Percentiles rank a stretch among this genome's conserved stretches.
Evolutionary conservation across 2,329 filamentous ascomycete genomes (phyloP).

Genomic region (Colletotrichum costaricense): DNA sequence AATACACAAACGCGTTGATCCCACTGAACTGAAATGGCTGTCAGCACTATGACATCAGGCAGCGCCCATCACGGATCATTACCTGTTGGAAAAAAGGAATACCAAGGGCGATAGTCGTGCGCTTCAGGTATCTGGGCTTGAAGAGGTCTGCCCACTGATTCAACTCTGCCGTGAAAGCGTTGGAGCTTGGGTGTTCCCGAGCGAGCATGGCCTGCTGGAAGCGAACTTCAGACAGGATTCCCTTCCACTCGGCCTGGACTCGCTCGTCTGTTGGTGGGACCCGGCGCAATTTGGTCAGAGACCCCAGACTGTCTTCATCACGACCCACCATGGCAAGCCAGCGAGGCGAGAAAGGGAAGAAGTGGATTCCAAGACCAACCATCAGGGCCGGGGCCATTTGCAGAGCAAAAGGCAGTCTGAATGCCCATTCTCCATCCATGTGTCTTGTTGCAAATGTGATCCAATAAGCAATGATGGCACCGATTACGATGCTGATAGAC

Average conservation of each 20-base stretch:
- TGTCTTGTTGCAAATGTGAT: slow-evolving; percentile 63
- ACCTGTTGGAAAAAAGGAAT: slow-evolving; percentile 41
- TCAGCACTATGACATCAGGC: no score
- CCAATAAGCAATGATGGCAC: slow-evolving; percentile 64
- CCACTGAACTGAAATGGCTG: slow-evolving; percentile 33
- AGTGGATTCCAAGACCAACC: slow-evolving; percentile 53
- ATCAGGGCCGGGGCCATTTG: slow-evolving; percentile 55
- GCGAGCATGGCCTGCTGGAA: slow-evolving; percentile 54
- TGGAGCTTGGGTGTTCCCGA: slow-evolving; percentile 49
- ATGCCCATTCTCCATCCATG: slow-evolving; percentile 54
- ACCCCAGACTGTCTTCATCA: slow-evolving; percentile 51
- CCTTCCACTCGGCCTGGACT: slow-evolving; percentile 59
- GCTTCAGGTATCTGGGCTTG: slow-evolving; percentile 53
- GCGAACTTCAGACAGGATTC: slow-evolving; percentile 59
- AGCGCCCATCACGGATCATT: no score
- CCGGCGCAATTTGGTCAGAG: slow-evolving; percentile 51
- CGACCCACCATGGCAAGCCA: slow-evolving; percentile 54
- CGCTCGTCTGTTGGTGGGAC: slow-evolving; percentile 54
- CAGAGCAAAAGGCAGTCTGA: slow-evolving; percentile 58
- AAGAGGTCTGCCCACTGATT: slow-evolving; percentile 60
- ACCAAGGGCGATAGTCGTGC: slow-evolving; percentile 52
- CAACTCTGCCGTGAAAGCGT: slow-evolving; percentile 54
- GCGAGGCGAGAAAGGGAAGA: slow-evolving; percentile 58
- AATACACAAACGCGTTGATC: slow-evolving; percentile 41
- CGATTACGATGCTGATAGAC: slow-evolving; percentile 62